phyloP scores from a whole-genome alignment of 345 rosid species.

The Eucalyptus shirleyi region DNA sequence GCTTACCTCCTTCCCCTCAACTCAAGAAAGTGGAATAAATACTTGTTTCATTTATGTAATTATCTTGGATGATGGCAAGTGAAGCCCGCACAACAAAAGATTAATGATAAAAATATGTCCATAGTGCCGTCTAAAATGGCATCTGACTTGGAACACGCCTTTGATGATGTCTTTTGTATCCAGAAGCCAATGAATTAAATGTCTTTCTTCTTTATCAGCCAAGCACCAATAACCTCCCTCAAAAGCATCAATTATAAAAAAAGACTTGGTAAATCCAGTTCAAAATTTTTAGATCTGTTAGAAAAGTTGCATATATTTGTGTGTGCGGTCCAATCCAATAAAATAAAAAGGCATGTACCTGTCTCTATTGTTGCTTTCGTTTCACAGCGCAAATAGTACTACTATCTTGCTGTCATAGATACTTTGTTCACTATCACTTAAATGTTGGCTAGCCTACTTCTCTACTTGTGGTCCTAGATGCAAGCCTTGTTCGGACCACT shows the following conservation, averaged over 20 bases:
- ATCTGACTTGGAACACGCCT: background rate
- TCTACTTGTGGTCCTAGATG: background rate
- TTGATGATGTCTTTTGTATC: background rate
- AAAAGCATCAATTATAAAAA: background rate
- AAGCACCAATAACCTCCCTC: background rate
- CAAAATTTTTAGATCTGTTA: background rate
- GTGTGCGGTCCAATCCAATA: background rate
- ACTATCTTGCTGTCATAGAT: background rate
- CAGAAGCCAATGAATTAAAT: background rate
- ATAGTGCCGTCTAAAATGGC: background rate
- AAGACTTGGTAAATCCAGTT: background rate
- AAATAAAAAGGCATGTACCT: background rate
- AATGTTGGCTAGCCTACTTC: background rate
- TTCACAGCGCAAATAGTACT: background rate
- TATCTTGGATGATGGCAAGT: background rate
- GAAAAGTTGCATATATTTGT: background rate
- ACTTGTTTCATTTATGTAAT: background rate
- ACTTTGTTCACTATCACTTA: background rate
- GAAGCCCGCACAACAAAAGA: background rate
- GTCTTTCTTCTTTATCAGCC: background rate
- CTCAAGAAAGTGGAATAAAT: background rate
- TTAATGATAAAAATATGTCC: background rate
- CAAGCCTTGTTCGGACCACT: background rate
- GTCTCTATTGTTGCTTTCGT: background rate
- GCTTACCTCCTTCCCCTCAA: background rate